Evolutionary conservation across 2,329 filamentous ascomycete species (phyloP), one percentile per base, ranked within the genome.

Genomic region (Boeremia exigua): DNA sequence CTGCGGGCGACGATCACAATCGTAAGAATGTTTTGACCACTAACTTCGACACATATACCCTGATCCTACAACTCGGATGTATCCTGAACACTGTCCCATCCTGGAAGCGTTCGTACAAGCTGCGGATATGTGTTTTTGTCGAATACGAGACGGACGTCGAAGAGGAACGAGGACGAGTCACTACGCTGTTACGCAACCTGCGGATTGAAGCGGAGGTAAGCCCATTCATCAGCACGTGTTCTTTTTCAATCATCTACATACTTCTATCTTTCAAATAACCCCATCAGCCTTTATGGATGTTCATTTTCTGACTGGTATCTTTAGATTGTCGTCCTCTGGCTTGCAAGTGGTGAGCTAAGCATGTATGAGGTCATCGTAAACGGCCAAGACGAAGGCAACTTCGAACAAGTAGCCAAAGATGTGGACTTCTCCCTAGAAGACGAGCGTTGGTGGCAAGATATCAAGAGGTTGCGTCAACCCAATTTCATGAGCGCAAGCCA

Each of bases 31-130:
- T 95, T 6, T 75, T 94, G 50, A 96, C 92, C 0, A 95, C 90
- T 0, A 96, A 96, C 63, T 96, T 96, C 72, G 92, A 96, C 72
- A 96, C 92, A 0, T 96, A 92, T 82, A 86, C 91, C 0, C 80
- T 96, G n/a, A 95, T 96, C 56, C 80, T 96, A 3, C 91, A 96
- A 65, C 81, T 96, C 9, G 92, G 92, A 0, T 94, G 91, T 65
- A 96, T 96, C 54, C 76, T 96, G 1, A 86, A 89, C 60, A 95
- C 90, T 1, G 91, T 95, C 0, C 88, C 88, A 2, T 86, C 88
- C 0, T 96, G 91, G 91, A 90, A 89, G 66, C 86, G 84, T 48
- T 83, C 82, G 0, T 95, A 90, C 71, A 82, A 80, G 36, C 76
- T 96, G 7, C 87, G 92, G 34, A 89, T 96, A 4, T 85, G 89